Evolutionary conservation across 2,329 filamentous ascomycete genomes (phyloP).

Genomic region (Trichoderma sp.): DNA sequence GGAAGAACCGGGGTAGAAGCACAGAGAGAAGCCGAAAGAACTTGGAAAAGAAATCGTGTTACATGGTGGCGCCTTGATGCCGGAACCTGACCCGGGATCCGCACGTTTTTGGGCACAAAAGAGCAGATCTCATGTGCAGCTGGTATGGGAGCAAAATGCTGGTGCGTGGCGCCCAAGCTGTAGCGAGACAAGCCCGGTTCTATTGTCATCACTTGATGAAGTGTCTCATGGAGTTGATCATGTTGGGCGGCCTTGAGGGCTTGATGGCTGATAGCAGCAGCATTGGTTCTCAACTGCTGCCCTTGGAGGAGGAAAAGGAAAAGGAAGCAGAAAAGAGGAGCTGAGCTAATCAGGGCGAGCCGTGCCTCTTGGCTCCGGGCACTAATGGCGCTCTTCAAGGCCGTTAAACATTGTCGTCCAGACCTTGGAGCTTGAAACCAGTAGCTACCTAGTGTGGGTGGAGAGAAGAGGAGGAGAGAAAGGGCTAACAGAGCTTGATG

Average conservation of each 20-base stretch:
- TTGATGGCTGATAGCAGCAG: background rate
- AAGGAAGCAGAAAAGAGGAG: background rate
- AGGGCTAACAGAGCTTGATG: background rate
- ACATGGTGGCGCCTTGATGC: slow-evolving; percentile 3
- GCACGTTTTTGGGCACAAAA: slow-evolving; percentile 9
- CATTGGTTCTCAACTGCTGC: background rate
- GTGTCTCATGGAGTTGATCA: background rate
- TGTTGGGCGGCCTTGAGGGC: background rate
- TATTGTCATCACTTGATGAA: slow-evolving; percentile 1
- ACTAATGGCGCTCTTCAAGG: slow-evolving; percentile 15
- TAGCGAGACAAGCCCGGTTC: background rate
- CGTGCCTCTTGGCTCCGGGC: slow-evolving; percentile 26
- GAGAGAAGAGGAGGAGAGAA: background rate
- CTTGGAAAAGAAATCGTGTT: background rate
- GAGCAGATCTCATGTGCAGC: background rate
- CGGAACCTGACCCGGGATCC: slow-evolving; percentile 20
- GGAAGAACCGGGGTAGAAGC: slow-evolving; percentile 2
- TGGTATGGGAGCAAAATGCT: slow-evolving; percentile 7
- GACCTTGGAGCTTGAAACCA: background rate
- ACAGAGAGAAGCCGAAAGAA: slow-evolving; percentile 5
- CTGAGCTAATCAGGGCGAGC: slow-evolving; percentile 28
- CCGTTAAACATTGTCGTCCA: background rate
- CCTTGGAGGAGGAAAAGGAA: background rate
- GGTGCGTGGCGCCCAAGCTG: background rate
- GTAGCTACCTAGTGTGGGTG: slow-evolving; percentile 3